These are phyloP conservation scores for Discostella stelligeroides DNA, from an alignment of 108 stramenopile genomes.

Conservation along the genomic window DNA sequence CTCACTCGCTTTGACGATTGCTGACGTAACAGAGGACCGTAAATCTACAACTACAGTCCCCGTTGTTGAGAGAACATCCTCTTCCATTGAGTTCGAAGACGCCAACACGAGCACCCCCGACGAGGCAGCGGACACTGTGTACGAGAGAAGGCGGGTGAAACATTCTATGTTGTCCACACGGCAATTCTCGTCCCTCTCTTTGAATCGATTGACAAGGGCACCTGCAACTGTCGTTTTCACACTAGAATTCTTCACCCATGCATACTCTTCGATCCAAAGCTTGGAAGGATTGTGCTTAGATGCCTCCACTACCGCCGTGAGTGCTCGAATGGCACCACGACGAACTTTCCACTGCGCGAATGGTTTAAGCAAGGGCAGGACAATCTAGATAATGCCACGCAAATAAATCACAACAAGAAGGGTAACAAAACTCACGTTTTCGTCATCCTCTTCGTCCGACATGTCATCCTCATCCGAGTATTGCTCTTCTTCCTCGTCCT, in stretches of 20 bases:
- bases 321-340: conserved; percentile 77
- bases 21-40: conserved; percentile 59
- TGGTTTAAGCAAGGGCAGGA: not conserved
- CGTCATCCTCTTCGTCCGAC: conserved; percentile 94
- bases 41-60: conserved; percentile 65
- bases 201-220: conserved; percentile 88
- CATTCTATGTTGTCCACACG: conserved; percentile 92
- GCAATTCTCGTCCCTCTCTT: conserved; percentile 98
- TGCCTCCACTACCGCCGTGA: conserved; percentile 73
- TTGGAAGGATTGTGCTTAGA: conserved; percentile 70
- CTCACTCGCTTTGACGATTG: conserved; percentile 78
- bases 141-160: conserved; percentile 81
- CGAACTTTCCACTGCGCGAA: conserved; percentile 90
- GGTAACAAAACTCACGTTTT: conserved; percentile 40
- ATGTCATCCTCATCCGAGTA: conserved; percentile 66
- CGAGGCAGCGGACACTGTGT: conserved; percentile 59
- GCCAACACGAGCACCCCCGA: conserved; percentile 41
- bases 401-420: not conserved
- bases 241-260: conserved; percentile 59
- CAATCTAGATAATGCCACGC: not conserved
- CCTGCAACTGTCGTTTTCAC: conserved; percentile 61
- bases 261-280: conserved; percentile 67
- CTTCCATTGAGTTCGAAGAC: conserved; percentile 53
- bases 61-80: conserved; percentile 19
- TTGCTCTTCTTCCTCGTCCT: conserved; percentile 76